Base-by-base conservation (phyloP, 169 alveolate species). In the Toxoplasma gondii region DNA sequence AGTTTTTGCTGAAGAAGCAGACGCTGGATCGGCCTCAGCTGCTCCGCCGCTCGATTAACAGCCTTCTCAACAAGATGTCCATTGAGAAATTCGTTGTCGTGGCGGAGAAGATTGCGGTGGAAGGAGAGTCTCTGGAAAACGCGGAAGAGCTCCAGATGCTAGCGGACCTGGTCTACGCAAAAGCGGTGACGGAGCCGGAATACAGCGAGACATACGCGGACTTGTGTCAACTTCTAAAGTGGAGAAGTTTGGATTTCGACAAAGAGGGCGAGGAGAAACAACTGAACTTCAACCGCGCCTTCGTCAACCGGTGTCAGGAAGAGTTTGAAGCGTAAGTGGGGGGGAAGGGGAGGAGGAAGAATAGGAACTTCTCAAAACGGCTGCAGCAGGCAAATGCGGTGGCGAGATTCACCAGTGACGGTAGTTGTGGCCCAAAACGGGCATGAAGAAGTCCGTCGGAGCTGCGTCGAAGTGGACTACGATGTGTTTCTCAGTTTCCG, bases 131-230 rank as follows among this genome's bases (percentile, higher is more conserved):
- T 54, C 81, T 91, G n/a, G 90, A 74, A 31, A 36, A 58, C 38
- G 88, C 81, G 34, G 93, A 67, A 64, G 93, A 91, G 54, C 88
- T 91, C 17, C 88, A 91, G 93, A 84, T 91, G 67, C 93, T 91
- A 27, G 83, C 93, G 4, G 93, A 91, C 53, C 88, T 91, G 38
- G 88, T 91, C 38, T 91, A 69, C 88, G 64, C 49, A 43, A 96
- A 98, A 95, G 99, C 99, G 0, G 98, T 98, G 44, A 94, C 97
- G 78, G 99, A 98, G 93, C 99, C 98, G 69, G 98, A 98, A 70
- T 98, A 97, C 98, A 97, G 98, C 58, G 99, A 98, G 91, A 98
- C 98, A 99, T 98, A 98, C 91, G 98, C 99, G 0, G 99, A 98
- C 92, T 94, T 98, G 70, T 98, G 98, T 93, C 92, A 64, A 41